Conservation (phyloP, 2,329 filamentous ascomycete species). For the Trichophaea hybrida region DNA sequence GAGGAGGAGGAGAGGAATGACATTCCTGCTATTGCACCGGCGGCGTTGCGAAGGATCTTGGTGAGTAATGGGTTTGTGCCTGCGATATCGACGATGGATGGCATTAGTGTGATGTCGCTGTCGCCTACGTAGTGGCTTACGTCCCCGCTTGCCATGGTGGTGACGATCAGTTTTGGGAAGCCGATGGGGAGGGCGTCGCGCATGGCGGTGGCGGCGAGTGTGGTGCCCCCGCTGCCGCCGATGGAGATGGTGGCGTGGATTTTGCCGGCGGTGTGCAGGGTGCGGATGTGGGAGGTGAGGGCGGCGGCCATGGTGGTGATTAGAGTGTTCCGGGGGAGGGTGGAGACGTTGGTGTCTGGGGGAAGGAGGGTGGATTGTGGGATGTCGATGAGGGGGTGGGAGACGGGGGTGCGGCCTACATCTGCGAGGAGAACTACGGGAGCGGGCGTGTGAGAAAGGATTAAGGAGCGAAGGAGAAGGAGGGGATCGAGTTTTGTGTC, state of each 20-base stretch:
- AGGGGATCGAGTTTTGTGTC: constrained; percentile 51
- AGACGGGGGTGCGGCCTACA: constrained; percentile 37
- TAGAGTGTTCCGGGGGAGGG: constrained; percentile 40
- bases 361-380: constrained; percentile 34
- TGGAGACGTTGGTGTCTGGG: constrained; percentile 28
- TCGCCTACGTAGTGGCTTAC: constrained; percentile 51
- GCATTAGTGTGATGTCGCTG: constrained; percentile 55
- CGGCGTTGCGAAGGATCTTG: constrained; percentile 48
- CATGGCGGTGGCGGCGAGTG: constrained; percentile 48
- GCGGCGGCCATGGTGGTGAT: constrained; percentile 42
- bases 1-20: constrained; percentile 28
- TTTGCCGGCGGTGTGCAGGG: not conserved
- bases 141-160: constrained; percentile 54
- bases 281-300: constrained; percentile 34
- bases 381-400: constrained; percentile 38
- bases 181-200: constrained; percentile 46
- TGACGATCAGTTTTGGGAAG: constrained; percentile 56
- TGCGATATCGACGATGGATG: constrained; percentile 56
- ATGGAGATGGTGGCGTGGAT: constrained; percentile 46
- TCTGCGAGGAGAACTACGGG: constrained; percentile 36
- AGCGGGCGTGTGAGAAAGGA: constrained; percentile 33
- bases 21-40: constrained; percentile 46
- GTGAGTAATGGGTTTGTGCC: constrained; percentile 48
- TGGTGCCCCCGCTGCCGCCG: constrained; percentile 50
- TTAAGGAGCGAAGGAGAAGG: constrained; percentile 39